phyloP scores from a whole-genome alignment of 2,329 filamentous ascomycete species.

The Fusarium redolens region DNA sequence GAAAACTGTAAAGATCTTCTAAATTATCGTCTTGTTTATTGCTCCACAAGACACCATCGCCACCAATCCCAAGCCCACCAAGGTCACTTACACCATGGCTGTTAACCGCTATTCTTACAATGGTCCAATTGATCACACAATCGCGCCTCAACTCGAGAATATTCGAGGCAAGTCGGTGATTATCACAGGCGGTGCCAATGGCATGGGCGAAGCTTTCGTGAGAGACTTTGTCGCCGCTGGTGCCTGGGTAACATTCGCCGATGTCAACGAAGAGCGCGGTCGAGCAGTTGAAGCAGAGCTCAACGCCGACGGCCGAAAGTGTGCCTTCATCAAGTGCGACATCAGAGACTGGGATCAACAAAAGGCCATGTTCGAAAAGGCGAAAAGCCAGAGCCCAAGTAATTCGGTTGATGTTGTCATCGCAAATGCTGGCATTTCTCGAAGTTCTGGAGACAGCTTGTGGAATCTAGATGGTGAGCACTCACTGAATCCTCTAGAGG shows the following conservation, averaged over 20 bases:
- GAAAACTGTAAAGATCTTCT: not conserved
- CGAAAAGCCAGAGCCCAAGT: slow-evolving; percentile 50
- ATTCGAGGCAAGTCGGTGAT: slow-evolving; percentile 58
- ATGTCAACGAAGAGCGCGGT: slow-evolving; percentile 51
- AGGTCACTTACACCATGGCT: slow-evolving; percentile 4
- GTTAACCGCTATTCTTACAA: slow-evolving; percentile 33
- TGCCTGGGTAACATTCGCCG: slow-evolving; percentile 56
- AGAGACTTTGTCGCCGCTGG: slow-evolving; percentile 51
- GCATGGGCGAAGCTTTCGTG: slow-evolving; percentile 53
- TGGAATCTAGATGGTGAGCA: slow-evolving; percentile 52
- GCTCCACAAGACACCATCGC: not conserved
- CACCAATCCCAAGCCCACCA: not conserved
- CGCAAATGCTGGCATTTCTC: slow-evolving; percentile 59
- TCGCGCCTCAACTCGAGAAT: slow-evolving; percentile 1
- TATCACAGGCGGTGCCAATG: slow-evolving; percentile 60
- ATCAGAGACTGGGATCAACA: slow-evolving; percentile 58
- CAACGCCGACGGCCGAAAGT: slow-evolving; percentile 34
- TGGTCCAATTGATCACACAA: slow-evolving; percentile 36
- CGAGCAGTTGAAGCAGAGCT: slow-evolving; percentile 48
- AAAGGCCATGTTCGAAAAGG: slow-evolving; percentile 54
- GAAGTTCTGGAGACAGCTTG: slow-evolving; percentile 50
- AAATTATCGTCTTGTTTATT: not conserved
- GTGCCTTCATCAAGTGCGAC: slow-evolving; percentile 55
- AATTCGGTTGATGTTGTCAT: slow-evolving; percentile 59
- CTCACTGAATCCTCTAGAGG: not conserved